Evolutionary conservation across 805 yeast species (phyloP), one percentile per base, ranked within the genome.

Genomic region (Hanseniaspora singularis): DNA sequence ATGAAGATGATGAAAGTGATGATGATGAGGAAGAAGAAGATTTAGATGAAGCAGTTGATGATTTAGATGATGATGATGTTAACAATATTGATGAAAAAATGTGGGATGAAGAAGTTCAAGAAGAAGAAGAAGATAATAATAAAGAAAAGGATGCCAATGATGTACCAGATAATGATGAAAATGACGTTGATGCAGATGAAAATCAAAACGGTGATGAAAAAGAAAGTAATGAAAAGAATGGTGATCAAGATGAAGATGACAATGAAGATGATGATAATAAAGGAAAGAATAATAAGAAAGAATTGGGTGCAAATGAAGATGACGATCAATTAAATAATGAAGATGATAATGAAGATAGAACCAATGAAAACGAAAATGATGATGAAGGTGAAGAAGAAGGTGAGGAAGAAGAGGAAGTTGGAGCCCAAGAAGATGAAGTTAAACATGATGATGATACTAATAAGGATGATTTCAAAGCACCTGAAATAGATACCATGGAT

Each of bases 401-500:
- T 14, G 75, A 70, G n/a, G 79, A 68, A 4, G 77, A 73, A 1
- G 83, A 76, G 41, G 82, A 80, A 42, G 86, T 80, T 53, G 84
- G 78, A 43, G 92, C 85, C 10, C 85, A 83, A 57, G 88, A 83
- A 56, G 89, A 83, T 38, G 88, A 81, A 57, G 82, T 76, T 50
- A 84, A 81, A 16, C 74, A 68, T 51, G 74, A 82, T 53, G 80
- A 81, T 31, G 83, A 79, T 33, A 70, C 68, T 27, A 82, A 82
- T 42, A 77, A 80, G 50, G 60, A 84, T 43, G 94, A 85, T 38
- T 74, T 75, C 15, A 67, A 77, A 49, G 85, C 80, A 38, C 89
- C 88, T 16, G 95, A 92, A 59, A 69, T 77, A 5, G 97, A 92
- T 50, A 78, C 88, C 3, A 67, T 89, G 53, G 96, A 92, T 19